Evolutionary conservation across 2,329 filamentous ascomycete species (phyloP), one percentile per base, ranked within the genome.

Genomic region (Stenocarpella maydis): DNA sequence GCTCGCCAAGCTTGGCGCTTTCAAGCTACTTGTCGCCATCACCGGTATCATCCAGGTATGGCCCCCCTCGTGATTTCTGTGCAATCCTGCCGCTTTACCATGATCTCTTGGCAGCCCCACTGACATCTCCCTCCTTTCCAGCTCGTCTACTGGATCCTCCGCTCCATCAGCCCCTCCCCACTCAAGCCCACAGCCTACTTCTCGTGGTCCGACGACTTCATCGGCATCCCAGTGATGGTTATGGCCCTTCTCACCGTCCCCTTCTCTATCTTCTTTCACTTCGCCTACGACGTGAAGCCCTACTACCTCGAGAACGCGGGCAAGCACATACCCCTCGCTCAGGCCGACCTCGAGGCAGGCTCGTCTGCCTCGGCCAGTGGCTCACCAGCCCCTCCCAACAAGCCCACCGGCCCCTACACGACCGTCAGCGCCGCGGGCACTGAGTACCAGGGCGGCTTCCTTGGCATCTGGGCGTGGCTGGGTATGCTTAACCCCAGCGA

Each of bases 1-100:
- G 8, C 53, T 80, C 12, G 64, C 71, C 9, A 80, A 80, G 58
- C 73, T 80, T 1, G 45, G 76, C 19, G 75, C 77, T 0, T 79
- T 80, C 72, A 81, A 81, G 67, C 67, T 79, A 14, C 75, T 80
- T 28, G 73, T 80, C 24, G 74, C 74, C 58, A 53, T 79, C 7
- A 73, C 71, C 0, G 76, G 78, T 45, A 4, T 78, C 1, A 76
- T 79, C 70, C 70, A 74, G 49, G 77, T 78, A 71, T 19, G 63
- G n/a, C n/a, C 28, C 19, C 19, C n/a, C 17, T 4, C 12, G 21
- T 14, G 6, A n/a, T 4, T 8, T 8, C 17, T 19, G 14, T 17
- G 6, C 34, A 37, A 31, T 17, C 6, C 19, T 19, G 10, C 19
- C n/a, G 5, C 19, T 9, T 37, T 12, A 2, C 34, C 39, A 6